Percentiles rank a stretch among this genome's conserved stretches.
Conservation (phyloP, 306 rosid species). For the Dicorynia guianensis region DNA sequence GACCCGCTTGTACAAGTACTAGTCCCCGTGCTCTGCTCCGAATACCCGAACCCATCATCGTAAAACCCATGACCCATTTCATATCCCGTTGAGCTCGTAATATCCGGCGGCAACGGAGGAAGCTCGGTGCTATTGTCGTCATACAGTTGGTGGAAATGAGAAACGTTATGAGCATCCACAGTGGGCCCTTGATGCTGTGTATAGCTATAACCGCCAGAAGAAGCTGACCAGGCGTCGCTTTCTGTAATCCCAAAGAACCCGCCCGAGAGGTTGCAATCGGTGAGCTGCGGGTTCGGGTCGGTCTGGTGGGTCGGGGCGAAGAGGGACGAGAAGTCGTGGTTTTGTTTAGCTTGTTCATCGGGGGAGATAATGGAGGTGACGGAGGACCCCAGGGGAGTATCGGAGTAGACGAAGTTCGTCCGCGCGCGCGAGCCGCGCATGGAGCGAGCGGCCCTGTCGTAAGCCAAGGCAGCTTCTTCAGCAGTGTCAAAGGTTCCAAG, state of each 20-base stretch:
- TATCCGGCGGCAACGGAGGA: slow-evolving; percentile 65
- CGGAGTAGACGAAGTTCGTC: slow-evolving; percentile 59
- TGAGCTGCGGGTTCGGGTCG: neutral
- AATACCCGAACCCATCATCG: slow-evolving; percentile 6
- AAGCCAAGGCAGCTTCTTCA: slow-evolving; percentile 65
- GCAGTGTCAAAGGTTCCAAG: slow-evolving; percentile 67
- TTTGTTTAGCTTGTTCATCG: slow-evolving; percentile 36
- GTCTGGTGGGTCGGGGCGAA: slow-evolving; percentile 30
- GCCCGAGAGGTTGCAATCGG: slow-evolving; percentile 18
- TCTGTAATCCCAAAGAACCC: slow-evolving; percentile 7
- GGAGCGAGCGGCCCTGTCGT: slow-evolving; percentile 62
- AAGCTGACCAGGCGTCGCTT: slow-evolving; percentile 21
- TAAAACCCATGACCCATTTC: slow-evolving; percentile 27
- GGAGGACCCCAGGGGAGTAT: slow-evolving; percentile 57
- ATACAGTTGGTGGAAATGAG: slow-evolving; percentile 31
- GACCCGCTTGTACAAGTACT: neutral
- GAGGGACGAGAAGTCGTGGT: slow-evolving; percentile 34
- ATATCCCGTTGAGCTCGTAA: slow-evolving; percentile 51
- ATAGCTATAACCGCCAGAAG: slow-evolving; percentile 9
- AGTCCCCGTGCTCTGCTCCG: slow-evolving; percentile 29
- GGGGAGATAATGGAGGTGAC: slow-evolving; percentile 61
- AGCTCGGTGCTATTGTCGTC: slow-evolving; percentile 43
- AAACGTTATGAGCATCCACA: neutral
- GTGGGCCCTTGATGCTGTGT: neutral
- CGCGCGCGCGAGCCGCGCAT: slow-evolving; percentile 71